Conservation (phyloP, 2,329 filamentous ascomycete genomes). For the Verticillium nonalfalfae region DNA sequence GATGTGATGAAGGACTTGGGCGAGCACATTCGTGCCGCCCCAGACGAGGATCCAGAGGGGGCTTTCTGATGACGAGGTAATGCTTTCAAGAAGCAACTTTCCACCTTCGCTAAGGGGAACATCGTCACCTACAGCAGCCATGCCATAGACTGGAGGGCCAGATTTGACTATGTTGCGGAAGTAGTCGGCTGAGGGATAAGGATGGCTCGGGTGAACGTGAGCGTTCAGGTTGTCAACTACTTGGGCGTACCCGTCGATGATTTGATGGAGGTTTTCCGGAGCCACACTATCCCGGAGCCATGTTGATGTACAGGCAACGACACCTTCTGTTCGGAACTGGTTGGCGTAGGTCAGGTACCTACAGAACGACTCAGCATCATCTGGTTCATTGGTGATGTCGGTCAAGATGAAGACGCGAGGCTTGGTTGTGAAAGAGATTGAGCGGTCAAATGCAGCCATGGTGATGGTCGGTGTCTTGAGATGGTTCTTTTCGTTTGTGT, state of each 20-base stretch:
- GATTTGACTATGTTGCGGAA: conserved; percentile 26
- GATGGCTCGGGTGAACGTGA: conserved; percentile 35
- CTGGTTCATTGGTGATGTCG: conserved; percentile 39
- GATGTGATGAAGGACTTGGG: conserved; percentile 37
- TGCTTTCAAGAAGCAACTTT: conserved; percentile 29
- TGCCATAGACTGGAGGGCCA: conserved; percentile 28
- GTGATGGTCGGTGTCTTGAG: not conserved
- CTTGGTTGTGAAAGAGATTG: conserved; percentile 13
- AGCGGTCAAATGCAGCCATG: not conserved
- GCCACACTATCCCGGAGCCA: conserved; percentile 34
- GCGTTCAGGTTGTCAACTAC: conserved; percentile 39
- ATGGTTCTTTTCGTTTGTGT: not conserved
- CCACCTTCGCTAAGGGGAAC: conserved; percentile 28
- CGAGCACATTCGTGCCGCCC: conserved; percentile 47
- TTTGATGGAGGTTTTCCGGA: conserved; percentile 34
- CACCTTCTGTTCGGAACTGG: conserved; percentile 36
- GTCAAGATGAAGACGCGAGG: conserved; percentile 32
- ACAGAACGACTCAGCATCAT: conserved; percentile 36
- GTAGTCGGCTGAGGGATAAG: conserved; percentile 31
- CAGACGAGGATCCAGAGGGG: conserved; percentile 46
- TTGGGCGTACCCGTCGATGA: conserved; percentile 34
- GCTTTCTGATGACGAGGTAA: conserved; percentile 19
- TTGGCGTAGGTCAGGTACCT: conserved; percentile 38
- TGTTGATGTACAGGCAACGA: conserved; percentile 38
- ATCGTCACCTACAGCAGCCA: conserved; percentile 21